Evolutionary conservation across 768 basidiomycete species (phyloP), one percentile per base, ranked within the genome.

Genomic region (Suillus spraguei): DNA sequence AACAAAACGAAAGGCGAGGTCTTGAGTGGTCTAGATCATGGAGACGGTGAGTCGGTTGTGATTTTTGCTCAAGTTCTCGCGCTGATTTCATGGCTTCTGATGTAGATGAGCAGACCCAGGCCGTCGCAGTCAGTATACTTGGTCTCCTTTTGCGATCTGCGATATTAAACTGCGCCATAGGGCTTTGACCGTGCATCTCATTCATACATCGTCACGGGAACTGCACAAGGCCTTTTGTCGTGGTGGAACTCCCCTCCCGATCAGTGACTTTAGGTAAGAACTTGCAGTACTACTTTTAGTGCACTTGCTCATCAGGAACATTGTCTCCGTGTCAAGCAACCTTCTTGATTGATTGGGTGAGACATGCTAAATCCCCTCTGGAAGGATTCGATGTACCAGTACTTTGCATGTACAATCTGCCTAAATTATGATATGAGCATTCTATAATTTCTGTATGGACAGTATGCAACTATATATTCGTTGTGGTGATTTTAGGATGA

Each of bases 1-100:
- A 86, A 90, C 68, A 81, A 77, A 70, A 78, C 77, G 70, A 84
- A 80, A 61, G 83, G 80, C 13, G 76, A 75, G 3, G 72, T 88
- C 32, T 78, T 87, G 16, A 86, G 85, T 72, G 88, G 84, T 36
- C 70, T 90, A 67, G 84, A 87, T 65, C 86, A 89, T 66, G 80
- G 81, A 16, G 83, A 87, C 66, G 82, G 87, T 88, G 70, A 67
- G 81, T 69, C 35, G 50, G 16, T 22, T 16, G 16, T 52, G 49
- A 8, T 33, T 50, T 14, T 36, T 7, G 14, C 53, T 49, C 42
- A 35, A 38, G 44, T 42, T 58, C 22, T 60, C 44, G n/a, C n/a
- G 22, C 36, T 9, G 46, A 28, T 33, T 60, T 74, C 55, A 71
- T 38, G 38, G 20, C 38, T 52, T 11, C 32, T 67, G n/a, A n/a